Evolutionary conservation across 805 yeast species (phyloP).

Genomic region (Yamadazyma tumulicola): DNA sequence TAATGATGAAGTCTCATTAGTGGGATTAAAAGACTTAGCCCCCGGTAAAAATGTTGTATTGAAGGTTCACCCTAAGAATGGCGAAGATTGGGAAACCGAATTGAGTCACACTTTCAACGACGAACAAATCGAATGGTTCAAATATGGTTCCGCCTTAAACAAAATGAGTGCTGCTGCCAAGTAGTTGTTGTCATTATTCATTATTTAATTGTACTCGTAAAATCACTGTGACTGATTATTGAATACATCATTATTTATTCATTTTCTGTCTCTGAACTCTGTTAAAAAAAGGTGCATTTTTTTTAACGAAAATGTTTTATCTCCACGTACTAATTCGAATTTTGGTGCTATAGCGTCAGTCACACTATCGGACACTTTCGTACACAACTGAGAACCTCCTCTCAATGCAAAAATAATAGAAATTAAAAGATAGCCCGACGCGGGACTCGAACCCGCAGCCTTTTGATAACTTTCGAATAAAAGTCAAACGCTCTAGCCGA

Average conservation of each 20-base stretch:
- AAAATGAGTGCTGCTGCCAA: slow-evolving; percentile 58
- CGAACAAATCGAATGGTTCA: slow-evolving; percentile 99
- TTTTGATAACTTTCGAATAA: slow-evolving; percentile 18
- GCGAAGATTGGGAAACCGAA: slow-evolving; percentile 82
- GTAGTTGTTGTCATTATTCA: no score
- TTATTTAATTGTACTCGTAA: no score
- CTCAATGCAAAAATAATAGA: not conserved
- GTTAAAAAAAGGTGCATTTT: no score
- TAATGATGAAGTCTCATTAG: slow-evolving; percentile 82
- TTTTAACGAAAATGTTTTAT: no score
- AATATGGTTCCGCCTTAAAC: slow-evolving; percentile 98
- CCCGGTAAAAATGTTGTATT: slow-evolving; percentile 89
- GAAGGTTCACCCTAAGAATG: slow-evolving; percentile 71
- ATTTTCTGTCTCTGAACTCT: no score
- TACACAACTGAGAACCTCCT: no score
- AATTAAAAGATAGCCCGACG: slow-evolving; percentile 12
- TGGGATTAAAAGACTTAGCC: slow-evolving; percentile 79
- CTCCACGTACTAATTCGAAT: no score
- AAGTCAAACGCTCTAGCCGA: slow-evolving; percentile 29
- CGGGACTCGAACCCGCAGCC: slow-evolving; percentile 24
- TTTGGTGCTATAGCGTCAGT: no score
- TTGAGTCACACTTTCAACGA: slow-evolving; percentile 94
- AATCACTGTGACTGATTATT: no score
- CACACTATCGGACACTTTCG: no score
- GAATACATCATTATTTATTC: no score